phyloP scores from a whole-genome alignment of 805 yeast species.

The Kazachstania martiniae region DNA sequence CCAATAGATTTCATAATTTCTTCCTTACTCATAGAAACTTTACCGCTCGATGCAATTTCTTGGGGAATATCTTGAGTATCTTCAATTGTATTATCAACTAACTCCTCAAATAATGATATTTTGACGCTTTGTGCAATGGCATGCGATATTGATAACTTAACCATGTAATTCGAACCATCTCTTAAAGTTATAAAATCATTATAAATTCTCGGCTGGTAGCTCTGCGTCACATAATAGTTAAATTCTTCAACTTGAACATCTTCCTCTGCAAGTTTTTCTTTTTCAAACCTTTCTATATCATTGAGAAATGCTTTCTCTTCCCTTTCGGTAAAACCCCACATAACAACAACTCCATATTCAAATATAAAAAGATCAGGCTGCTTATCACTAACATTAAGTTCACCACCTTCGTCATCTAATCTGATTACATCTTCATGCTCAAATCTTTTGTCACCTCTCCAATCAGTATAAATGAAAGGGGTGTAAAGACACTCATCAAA shows the following conservation, averaged over 20 bases:
- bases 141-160: conserved; percentile 86
- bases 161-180: conserved; percentile 83
- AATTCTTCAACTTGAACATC: conserved; percentile 93
- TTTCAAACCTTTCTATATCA: conserved; percentile 84
- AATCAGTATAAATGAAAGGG: conserved; percentile 72
- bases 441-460: conserved; percentile 47
- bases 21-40: conserved; percentile 85
- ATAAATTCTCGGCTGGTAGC: conserved; percentile 90
- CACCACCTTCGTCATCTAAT: conserved; percentile 91
- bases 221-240: conserved; percentile 85
- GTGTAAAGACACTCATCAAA: conserved; percentile 94
- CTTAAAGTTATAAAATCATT: conserved; percentile 90
- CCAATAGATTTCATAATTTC: conserved; percentile 97
- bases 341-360: conserved; percentile 92
- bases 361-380: conserved; percentile 76
- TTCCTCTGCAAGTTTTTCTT: conserved; percentile 70
- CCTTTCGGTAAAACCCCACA: conserved; percentile 86
- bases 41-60: conserved; percentile 89
- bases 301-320: conserved; percentile 76
- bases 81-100: conserved; percentile 92
- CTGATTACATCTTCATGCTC: conserved; percentile 43
- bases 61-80: conserved; percentile 96
- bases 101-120: conserved; percentile 88
- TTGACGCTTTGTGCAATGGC: conserved; percentile 94
- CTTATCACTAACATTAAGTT: conserved; percentile 72